Evolutionary conservation across 169 alveolate genomes (phyloP).

Genomic region (Eimeria zaria): DNA sequence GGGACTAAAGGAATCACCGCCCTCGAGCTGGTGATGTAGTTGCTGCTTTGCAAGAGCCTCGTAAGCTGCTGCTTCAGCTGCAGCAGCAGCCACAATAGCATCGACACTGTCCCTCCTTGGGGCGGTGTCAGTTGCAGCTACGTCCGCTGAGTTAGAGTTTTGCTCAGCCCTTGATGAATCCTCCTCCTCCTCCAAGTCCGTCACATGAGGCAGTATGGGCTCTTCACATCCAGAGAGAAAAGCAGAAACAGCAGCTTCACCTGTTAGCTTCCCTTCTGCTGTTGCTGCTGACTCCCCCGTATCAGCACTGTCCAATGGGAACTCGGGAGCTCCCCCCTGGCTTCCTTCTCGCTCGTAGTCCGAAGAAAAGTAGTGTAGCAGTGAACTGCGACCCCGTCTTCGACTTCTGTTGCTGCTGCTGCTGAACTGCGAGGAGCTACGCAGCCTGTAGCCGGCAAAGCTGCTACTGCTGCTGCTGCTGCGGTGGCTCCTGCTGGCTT

Average conservation of each 20-base stretch:
- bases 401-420: slow-evolving; percentile 30
- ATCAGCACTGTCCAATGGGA: not conserved
- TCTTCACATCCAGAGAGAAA: not conserved
- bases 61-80: slow-evolving; percentile 54
- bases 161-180: not conserved
- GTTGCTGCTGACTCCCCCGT: not conserved
- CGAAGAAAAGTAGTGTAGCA: slow-evolving; percentile 24
- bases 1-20: not conserved
- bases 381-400: slow-evolving; percentile 34
- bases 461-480: slow-evolving; percentile 51
- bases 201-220: not conserved
- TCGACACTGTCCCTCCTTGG: slow-evolving; percentile 18
- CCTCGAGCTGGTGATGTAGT: slow-evolving; percentile 30
- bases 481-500: slow-evolving; percentile 2
- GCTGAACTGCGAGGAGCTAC: slow-evolving; percentile 35
- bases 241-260: not conserved
- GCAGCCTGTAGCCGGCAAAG: not conserved
- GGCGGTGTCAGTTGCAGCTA: not conserved
- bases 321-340: slow-evolving; percentile 54
- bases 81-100: slow-evolving; percentile 41
- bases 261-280: not conserved
- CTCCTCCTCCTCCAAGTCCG: not conserved
- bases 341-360: slow-evolving; percentile 66
- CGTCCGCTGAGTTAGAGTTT: not conserved
- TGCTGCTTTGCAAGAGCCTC: slow-evolving; percentile 60